Evolutionary conservation across 192 early-diverging fungal species (phyloP), one percentile per base, ranked within the genome.

Genomic region (Rhizoclosmatium sp.): DNA sequence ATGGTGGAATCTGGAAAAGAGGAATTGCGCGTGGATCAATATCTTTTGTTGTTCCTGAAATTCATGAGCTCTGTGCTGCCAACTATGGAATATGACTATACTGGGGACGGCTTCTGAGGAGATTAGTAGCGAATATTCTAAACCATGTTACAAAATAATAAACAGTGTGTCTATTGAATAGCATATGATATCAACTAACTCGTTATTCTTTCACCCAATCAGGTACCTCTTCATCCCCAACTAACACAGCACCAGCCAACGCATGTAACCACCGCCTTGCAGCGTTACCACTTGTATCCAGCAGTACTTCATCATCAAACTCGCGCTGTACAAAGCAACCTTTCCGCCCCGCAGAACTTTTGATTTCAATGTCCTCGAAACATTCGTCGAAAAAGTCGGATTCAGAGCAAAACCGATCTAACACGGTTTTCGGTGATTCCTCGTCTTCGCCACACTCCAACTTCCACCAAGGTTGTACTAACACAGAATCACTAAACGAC

Each of bases 51-150:
- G 75, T 98, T 98, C 85, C 86, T 98, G 75, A 98, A 99, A 86
- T 99, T 99, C 78, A 97, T 99, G 93, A 93, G 92, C 69, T 93
- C 93, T 51, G 96, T 99, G 45, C 87, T 98, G 66, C 98, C 98
- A 7, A 98, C 97, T 4, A 97, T 99, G 65, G 97, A 99, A 85
- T 99, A 98, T 84, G 98, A 99, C 88, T 96, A 95, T 79, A 98
- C 95, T 23, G 75, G 75, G 2, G 75, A 76, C 64, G 75, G 75
- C 12, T 76, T 76, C 42, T 69, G 39, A 66, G 2, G 1, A 4
- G 31, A 31, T 31, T 31, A 31, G 31, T 31, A 31, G 31, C 31
- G 31, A 31, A 0, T 0, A 31, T 31, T 31, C 31, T 31, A 31
- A 31, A 31, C 31, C 31, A 31, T 31, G 31, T 31, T 31, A 31